These are phyloP conservation scores for Angophora floribunda DNA, from an alignment of 345 rosid species.

Conservation along the genomic window DNA sequence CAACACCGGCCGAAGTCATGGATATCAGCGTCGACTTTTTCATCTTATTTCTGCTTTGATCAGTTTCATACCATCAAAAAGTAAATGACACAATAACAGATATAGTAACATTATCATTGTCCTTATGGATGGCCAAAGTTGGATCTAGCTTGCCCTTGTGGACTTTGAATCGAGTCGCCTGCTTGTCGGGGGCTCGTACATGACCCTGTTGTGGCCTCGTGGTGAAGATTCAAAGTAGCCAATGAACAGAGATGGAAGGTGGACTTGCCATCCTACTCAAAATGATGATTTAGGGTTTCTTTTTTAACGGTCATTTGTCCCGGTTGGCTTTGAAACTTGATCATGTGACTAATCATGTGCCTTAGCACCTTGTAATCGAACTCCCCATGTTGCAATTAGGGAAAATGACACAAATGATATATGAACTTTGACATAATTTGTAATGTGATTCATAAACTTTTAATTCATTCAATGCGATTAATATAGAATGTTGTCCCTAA, in stretches of 20 bases:
- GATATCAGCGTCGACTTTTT: background rate
- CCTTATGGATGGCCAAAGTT: background rate
- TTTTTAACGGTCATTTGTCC: background rate
- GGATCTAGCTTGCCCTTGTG: background rate
- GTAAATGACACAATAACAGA: background rate
- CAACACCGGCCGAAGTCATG: background rate
- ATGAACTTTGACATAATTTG: background rate
- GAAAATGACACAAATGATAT: too few species aligned
- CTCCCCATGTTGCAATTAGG: background rate
- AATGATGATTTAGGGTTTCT: background rate
- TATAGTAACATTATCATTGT: background rate
- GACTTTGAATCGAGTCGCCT: background rate
- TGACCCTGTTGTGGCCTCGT: background rate
- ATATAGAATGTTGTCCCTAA: rapidly evolving
- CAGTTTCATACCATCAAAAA: background rate
- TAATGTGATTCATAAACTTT: too few species aligned
- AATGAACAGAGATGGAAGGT: background rate
- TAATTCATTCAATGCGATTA: too few species aligned
- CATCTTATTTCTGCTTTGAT: background rate
- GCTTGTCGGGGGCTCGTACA: background rate
- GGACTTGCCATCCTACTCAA: background rate
- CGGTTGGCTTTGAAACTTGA: background rate
- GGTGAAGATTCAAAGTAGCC: background rate
- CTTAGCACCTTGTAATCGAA: background rate
- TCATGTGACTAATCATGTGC: background rate